These are phyloP conservation scores for Monilinia vaccinii-corymbosi DNA, from an alignment of 2,329 filamentous ascomycete genomes.

Conservation along the genomic window DNA sequence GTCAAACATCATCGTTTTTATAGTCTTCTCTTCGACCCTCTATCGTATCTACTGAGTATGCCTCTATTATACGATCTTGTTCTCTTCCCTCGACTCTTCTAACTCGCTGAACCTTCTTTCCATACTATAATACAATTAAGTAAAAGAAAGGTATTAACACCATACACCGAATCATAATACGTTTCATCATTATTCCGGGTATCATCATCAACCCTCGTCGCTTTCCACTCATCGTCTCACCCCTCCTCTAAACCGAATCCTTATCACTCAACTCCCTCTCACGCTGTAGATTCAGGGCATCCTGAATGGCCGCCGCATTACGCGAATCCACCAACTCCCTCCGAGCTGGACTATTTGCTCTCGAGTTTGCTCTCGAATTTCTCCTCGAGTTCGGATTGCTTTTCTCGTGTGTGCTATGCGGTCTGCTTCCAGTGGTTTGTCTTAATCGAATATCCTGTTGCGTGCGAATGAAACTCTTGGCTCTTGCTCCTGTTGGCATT, in stretches of 20 bases:
- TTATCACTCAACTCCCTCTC: neutral
- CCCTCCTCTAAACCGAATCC: neutral
- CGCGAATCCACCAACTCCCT: neutral
- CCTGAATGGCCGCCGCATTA: neutral
- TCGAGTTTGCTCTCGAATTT: slow-evolving; percentile 8
- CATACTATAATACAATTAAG: neutral
- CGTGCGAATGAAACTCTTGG: slow-evolving; percentile 16
- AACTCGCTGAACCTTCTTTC: neutral
- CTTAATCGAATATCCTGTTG: slow-evolving; percentile 23
- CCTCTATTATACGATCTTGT: neutral
- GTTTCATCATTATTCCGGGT: neutral
- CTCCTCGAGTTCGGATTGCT: slow-evolving; percentile 1
- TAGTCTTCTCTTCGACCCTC: neutral
- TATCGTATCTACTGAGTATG: neutral
- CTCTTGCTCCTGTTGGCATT: slow-evolving; percentile 15
- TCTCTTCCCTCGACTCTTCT: neutral
- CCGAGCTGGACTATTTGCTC: slow-evolving; percentile 3
- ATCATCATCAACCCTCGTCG: neutral
- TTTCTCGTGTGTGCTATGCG: slow-evolving; percentile 2
- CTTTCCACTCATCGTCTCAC: neutral
- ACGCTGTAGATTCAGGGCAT: neutral
- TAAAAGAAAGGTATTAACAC: neutral
- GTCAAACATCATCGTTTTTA: neutral
- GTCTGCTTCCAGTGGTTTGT: slow-evolving; percentile 16
- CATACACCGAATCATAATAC: neutral